Percentiles rank a stretch among this genome's conserved stretches.
Conservation (phyloP, 345 rosid genomes). For the Ricinus communis region DNA sequence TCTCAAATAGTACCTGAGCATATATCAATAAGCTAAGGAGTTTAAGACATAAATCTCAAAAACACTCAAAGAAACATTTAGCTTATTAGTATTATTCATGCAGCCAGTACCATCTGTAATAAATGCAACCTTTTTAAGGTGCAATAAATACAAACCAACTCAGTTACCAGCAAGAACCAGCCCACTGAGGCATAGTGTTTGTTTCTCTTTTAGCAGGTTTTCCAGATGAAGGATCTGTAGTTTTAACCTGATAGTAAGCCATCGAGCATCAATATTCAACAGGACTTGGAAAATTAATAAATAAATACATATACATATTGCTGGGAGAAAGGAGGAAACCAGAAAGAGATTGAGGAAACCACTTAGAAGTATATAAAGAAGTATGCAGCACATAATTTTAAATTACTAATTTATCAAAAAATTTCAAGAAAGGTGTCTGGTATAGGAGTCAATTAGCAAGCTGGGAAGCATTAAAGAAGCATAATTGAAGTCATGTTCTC, state of each 20-base stretch:
- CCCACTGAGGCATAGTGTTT: slow-evolving; percentile 99
- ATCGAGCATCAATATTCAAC: slow-evolving; percentile 1
- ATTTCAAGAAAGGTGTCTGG: not conserved
- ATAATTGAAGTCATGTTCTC: not conserved
- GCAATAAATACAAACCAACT: not conserved
- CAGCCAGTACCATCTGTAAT: not conserved
- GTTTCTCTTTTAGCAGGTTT: slow-evolving; percentile 88
- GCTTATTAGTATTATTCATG: not conserved
- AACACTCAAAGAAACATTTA: not conserved
- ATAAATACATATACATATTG: not conserved
- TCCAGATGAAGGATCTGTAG: slow-evolving; percentile 59
- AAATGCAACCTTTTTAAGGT: not conserved
- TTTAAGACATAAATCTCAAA: slow-evolving; percentile 14
- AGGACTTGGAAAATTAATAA: not conserved
- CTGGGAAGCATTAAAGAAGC: not conserved
- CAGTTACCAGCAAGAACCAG: slow-evolving; percentile 94
- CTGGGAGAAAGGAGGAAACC: not conserved
- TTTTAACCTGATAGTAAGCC: slow-evolving; percentile 52
- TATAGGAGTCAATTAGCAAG: not conserved
- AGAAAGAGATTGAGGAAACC: not conserved
- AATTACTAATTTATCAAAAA: not conserved
- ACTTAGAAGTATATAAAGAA: not conserved
- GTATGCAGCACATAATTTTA: not conserved
- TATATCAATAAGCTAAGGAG: slow-evolving; percentile 3
- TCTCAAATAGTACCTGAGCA: slow-evolving; percentile 91